Evolutionary conservation across 2,329 filamentous ascomycete species (phyloP).

Genomic region (Venturia asperata): DNA sequence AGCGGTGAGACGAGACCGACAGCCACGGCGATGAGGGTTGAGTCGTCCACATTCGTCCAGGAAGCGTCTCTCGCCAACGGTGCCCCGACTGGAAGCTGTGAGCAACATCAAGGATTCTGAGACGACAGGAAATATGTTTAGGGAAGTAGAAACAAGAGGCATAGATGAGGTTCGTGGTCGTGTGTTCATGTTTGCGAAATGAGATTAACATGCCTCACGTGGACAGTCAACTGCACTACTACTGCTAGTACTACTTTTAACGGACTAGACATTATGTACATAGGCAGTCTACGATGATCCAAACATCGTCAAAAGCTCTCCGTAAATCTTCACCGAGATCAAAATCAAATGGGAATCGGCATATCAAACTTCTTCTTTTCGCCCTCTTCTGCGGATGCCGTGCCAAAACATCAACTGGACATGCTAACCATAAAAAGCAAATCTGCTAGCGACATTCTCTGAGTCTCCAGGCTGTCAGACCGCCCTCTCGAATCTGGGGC

Average conservation of each 20-base stretch:
- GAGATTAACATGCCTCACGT: background rate
- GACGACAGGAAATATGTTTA: background rate
- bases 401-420: background rate
- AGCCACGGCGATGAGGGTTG: background rate
- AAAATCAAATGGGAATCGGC: background rate
- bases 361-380: background rate
- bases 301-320: background rate
- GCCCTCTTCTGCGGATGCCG: background rate
- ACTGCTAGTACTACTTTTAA: conserved; percentile 3
- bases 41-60: background rate
- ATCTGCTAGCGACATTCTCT: too few species aligned
- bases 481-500: background rate
- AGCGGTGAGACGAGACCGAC: background rate
- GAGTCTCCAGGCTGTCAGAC: background rate
- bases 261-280: conserved; percentile 9
- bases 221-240: background rate
- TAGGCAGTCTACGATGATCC: background rate
- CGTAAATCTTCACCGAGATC: background rate
- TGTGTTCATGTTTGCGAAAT: background rate
- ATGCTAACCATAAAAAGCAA: background rate
- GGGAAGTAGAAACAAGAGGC: background rate
- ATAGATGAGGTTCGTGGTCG: background rate
- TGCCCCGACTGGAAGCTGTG: background rate
- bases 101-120: background rate
- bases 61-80: background rate